Percentiles rank a stretch among this genome's conserved stretches.
These are phyloP conservation scores for Candida incommunis DNA, from an alignment of 805 yeast genomes.

Conservation along the genomic window DNA sequence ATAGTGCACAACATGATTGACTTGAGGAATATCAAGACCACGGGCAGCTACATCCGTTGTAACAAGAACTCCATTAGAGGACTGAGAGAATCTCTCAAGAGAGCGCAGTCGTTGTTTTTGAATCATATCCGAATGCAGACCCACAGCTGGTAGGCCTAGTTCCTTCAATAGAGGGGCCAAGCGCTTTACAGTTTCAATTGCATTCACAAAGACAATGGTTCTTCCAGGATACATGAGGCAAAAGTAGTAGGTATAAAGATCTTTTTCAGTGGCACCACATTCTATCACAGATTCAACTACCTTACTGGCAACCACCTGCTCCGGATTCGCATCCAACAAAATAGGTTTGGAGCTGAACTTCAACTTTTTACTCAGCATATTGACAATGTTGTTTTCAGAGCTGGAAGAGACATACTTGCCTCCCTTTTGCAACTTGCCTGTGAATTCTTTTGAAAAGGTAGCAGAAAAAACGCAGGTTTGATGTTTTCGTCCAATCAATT, in stretches of 20 bases:
- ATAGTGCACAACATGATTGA: constrained; percentile 90
- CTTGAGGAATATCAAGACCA: constrained; percentile 84
- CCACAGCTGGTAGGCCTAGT: constrained; percentile 49
- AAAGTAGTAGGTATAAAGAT: constrained; percentile 79
- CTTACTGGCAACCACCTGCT: constrained; percentile 57
- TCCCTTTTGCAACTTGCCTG: constrained; percentile 43
- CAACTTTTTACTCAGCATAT: constrained; percentile 52
- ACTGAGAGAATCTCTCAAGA: constrained; percentile 57
- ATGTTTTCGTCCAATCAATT: constrained; percentile 42
- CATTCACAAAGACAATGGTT: constrained; percentile 81
- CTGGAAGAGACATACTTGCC: constrained; percentile 22
- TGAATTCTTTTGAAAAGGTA: constrained; percentile 72
- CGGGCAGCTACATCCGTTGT: constrained; percentile 98
- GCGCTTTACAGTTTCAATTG: constrained; percentile 89
- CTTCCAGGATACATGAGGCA: constrained; percentile 75
- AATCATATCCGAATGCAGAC: constrained; percentile 86
- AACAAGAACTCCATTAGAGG: constrained; percentile 42
- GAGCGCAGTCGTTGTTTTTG: constrained; percentile 85
- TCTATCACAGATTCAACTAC: constrained; percentile 81
- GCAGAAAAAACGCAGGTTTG: constrained; percentile 94
- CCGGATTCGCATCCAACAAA: constrained; percentile 77
- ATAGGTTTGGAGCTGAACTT: constrained; percentile 56
- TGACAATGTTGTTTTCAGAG: constrained; percentile 58
- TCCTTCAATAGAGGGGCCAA: constrained; percentile 61
- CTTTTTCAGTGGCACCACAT: constrained; percentile 83